phyloP scores from a whole-genome alignment of 352 stramenopile genomes.

The Elongisporangium undulatum region DNA sequence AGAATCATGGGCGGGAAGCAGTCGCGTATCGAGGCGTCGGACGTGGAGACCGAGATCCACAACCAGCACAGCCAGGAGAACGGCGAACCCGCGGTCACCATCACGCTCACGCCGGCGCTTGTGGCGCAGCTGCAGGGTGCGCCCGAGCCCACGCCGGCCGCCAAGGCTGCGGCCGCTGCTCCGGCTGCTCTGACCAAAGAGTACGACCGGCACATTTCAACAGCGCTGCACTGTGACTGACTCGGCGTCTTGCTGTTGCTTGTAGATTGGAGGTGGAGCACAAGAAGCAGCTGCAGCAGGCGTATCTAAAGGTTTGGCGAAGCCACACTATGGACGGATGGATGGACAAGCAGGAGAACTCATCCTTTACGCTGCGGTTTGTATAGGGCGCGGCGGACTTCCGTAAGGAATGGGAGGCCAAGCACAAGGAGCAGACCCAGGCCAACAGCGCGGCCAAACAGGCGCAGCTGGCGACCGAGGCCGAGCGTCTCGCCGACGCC shows the following conservation, averaged over 20 bases:
- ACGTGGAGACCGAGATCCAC: constrained; percentile 49
- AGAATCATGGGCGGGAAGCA: constrained; percentile 69
- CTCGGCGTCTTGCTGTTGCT: not conserved
- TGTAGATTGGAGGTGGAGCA: constrained; percentile 49
- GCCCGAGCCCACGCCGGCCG: constrained; percentile 10
- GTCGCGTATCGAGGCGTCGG: constrained; percentile 65
- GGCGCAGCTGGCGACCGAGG: constrained; percentile 63
- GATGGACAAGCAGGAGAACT: not conserved
- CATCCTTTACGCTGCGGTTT: not conserved
- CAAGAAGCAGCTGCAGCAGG: constrained; percentile 75
- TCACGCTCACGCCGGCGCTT: constrained; percentile 65
- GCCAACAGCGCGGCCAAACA: constrained; percentile 31
- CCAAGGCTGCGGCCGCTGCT: constrained; percentile 8
- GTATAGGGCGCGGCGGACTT: constrained; percentile 60
- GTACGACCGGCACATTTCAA: constrained; percentile 18
- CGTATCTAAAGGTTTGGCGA: constrained; percentile 60
- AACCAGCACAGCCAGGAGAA: constrained; percentile 34
- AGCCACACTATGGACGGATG: not conserved
- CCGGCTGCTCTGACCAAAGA: constrained; percentile 23
- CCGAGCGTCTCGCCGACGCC: constrained; percentile 57
- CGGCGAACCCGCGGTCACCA: constrained; percentile 41
- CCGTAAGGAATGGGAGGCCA: constrained; percentile 52
- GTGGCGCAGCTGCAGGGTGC: constrained; percentile 66
- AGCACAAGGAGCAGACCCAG: constrained; percentile 37
- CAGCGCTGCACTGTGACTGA: not conserved